Percentiles rank a stretch among this genome's conserved stretches.
Conservation (phyloP, 1,284 basidiomycete species). For the Ceratobasidium sp. region DNA sequence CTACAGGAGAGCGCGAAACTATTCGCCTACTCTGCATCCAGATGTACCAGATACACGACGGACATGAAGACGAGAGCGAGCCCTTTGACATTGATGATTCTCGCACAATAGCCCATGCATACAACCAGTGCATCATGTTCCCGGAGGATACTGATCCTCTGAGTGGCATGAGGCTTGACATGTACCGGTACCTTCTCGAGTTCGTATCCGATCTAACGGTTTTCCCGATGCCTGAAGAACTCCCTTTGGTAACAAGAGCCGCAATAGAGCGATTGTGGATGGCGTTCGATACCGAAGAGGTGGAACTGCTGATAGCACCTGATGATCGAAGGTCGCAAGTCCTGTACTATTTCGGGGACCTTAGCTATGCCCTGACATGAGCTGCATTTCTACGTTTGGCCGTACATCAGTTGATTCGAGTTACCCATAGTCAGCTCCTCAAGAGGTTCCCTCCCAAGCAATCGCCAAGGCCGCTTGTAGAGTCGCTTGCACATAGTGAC, state of each 20-base stretch:
- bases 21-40: slow-evolving; percentile 15
- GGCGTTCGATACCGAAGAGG: slow-evolving; percentile 14
- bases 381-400: background rate
- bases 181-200: slow-evolving; percentile 25
- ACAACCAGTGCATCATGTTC: slow-evolving; percentile 2
- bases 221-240: background rate
- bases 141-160: slow-evolving; percentile 1
- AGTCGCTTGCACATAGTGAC: slow-evolving; percentile 12
- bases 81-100: slow-evolving; percentile 12
- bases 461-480: background rate
- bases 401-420: background rate
- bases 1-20: background rate
- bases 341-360: slow-evolving; percentile 18
- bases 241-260: slow-evolving; percentile 10
- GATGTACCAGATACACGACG: slow-evolving; percentile 2
- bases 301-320: background rate
- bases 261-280: slow-evolving; percentile 21
- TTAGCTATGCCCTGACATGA: slow-evolving; percentile 1
- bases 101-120: background rate
- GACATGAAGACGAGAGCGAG: background rate
- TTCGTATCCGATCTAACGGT: slow-evolving; percentile 9
- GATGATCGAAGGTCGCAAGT: slow-evolving; percentile 9
- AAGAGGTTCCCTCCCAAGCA: background rate
- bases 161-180: slow-evolving; percentile 5
- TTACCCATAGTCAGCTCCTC: background rate